Percentiles rank a stretch among this genome's conserved stretches.
These are phyloP conservation scores for Botryotinia convoluta DNA, from an alignment of 2,329 filamentous ascomycete species.

Conservation along the genomic window DNA sequence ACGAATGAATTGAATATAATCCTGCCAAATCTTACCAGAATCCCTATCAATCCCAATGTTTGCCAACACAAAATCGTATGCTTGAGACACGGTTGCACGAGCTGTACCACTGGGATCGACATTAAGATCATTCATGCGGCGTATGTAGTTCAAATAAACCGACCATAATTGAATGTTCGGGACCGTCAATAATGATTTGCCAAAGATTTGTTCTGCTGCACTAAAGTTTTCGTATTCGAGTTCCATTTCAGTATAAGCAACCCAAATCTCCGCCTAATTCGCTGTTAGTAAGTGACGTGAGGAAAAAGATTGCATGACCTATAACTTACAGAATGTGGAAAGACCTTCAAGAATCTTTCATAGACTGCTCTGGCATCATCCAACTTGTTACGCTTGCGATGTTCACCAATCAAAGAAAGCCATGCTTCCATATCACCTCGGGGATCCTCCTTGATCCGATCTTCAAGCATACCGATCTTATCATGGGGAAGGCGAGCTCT, in stretches of 20 bases:
- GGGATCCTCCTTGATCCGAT: slow-evolving; percentile 87
- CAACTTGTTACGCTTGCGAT: slow-evolving; percentile 76
- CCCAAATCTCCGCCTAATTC: slow-evolving; percentile 82
- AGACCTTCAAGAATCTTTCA: slow-evolving; percentile 81
- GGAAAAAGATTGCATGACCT: slow-evolving; percentile 47
- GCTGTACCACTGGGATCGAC: slow-evolving; percentile 75
- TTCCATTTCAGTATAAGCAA: slow-evolving; percentile 85
- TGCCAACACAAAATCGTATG: slow-evolving; percentile 89
- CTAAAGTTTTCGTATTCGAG: slow-evolving; percentile 79
- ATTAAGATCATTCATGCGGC: slow-evolving; percentile 82
- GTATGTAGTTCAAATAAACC: slow-evolving; percentile 91
- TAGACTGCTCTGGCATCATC: slow-evolving; percentile 79
- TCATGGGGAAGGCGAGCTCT: slow-evolving; percentile 41
- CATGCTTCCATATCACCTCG: slow-evolving; percentile 91
- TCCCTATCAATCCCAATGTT: slow-evolving; percentile 90
- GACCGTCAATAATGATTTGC: slow-evolving; percentile 71
- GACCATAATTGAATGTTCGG: slow-evolving; percentile 88
- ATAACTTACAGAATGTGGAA: slow-evolving; percentile 81
- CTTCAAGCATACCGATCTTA: slow-evolving; percentile 60
- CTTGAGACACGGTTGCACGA: slow-evolving; percentile 75
- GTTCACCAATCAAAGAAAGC: slow-evolving; percentile 81
- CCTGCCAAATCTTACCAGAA: slow-evolving; percentile 84
- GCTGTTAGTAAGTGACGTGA: slow-evolving; percentile 38
- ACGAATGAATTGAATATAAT: slow-evolving; percentile 92
- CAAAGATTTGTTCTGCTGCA: slow-evolving; percentile 80